Base-by-base conservation (phyloP, 164 flowering plant species). In the Hamamelis virginiana region DNA sequence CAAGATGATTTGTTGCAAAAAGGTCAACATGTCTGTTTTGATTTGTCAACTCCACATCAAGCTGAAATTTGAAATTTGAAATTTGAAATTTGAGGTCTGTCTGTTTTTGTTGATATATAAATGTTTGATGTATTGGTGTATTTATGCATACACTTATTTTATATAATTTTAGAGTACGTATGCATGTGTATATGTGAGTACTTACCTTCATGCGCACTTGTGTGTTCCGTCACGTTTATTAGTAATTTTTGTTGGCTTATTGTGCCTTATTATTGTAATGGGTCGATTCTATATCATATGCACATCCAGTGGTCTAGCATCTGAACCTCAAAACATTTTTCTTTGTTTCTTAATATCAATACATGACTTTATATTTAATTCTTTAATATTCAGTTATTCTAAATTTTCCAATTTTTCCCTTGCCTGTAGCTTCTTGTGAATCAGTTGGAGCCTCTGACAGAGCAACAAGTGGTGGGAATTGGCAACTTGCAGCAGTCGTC, bases 361-460 rank as follows among this genome's bases (percentile, higher is more conserved):
- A 51, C 21, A 18, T 15, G 9, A 5, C 8, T 4, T 51, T 51
- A 33, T 18, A n/a, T n/a, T 51, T 51, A n/a, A n/a, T n/a, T n/a
- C n/a, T n/a, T 1, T 25, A 23, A 11, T 25, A 26, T 14, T 57
- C 15, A 15, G 59, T 15, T 27, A 57, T 12, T 27, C 25, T 25
- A 10, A 60, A 16, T 19, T 60, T 12, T 28, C 8, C 28, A 9
- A 27, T 60, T 18, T 21, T 60, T 60, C 1, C n/a, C 10, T 45
- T 33, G 45, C 45, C 22, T 74, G 78, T 72, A 83, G 86, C 81
- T 83, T 67, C 79, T 83, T 46, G 76, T 70, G 61, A 79, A 69
- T 65, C 86, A 83, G 41, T 64, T 83, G 72, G 86, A 83, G 76
- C 86, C 84, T 64, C 72, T 83, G 25, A 81, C 86, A 22, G 86